A percentile compares a stretch with the other conserved stretches of the same genome.
Conservation (phyloP, 179 eudicot species). For the Amaranthus tricolor region DNA sequence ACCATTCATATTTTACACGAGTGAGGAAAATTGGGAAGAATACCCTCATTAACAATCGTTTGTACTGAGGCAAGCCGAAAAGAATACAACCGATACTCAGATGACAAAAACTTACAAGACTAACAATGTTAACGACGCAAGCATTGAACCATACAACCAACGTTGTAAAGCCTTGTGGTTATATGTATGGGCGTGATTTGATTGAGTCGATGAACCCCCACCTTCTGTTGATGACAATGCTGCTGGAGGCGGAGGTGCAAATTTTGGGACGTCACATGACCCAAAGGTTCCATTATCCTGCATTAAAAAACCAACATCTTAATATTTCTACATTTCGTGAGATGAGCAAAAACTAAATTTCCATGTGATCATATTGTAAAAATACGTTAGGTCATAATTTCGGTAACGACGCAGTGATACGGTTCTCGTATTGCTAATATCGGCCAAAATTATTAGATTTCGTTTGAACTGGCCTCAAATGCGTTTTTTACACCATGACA, state of each 20-base stretch:
- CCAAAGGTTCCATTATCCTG: slow-evolving; percentile 67
- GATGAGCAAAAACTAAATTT: too few relatives aligned
- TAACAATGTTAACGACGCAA: slow-evolving; percentile 13
- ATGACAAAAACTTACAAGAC: slow-evolving; percentile 17
- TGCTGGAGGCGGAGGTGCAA: slow-evolving; percentile 91
- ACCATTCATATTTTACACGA: neutral
- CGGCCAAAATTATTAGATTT: too few relatives aligned
- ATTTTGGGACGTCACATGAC: slow-evolving; percentile 55
- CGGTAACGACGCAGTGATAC: too few relatives aligned
- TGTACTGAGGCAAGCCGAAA: too few relatives aligned
- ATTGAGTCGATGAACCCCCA: neutral
- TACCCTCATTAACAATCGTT: neutral
- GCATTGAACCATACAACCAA: slow-evolving; percentile 26
- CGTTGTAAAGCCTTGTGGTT: neutral
- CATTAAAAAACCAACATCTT: neutral
- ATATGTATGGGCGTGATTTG: slow-evolving; percentile 22
- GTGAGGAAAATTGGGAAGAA: slow-evolving; percentile 6
- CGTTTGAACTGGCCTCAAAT: too few relatives aligned
- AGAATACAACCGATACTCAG: slow-evolving; percentile 6
- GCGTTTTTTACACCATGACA: too few relatives aligned
- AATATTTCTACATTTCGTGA: too few relatives aligned
- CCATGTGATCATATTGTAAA: too few relatives aligned
- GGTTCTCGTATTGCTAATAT: too few relatives aligned
- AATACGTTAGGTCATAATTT: too few relatives aligned
- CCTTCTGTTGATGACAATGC: slow-evolving; percentile 24